A percentile compares a stretch with the other conserved stretches of the same genome.
phyloP scores from a whole-genome alignment of 2,329 filamentous ascomycete genomes.

The Davidsoniella eucalypti region DNA sequence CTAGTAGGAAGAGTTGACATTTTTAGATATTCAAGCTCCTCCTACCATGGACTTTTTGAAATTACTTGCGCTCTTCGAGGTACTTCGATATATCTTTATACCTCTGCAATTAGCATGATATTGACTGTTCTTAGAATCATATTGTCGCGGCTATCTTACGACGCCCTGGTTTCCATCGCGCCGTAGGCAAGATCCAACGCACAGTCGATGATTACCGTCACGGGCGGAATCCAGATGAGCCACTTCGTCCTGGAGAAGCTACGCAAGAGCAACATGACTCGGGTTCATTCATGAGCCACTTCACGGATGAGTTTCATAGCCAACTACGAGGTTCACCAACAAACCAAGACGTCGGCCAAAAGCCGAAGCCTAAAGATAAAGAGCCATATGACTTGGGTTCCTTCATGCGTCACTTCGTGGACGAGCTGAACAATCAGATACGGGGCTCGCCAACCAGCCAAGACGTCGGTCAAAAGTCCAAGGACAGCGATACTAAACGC shows the following conservation, averaged over 20 bases:
- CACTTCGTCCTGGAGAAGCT: conserved; percentile 34
- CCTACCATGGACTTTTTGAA: not conserved
- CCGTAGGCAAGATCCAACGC: conserved; percentile 35
- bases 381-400: not conserved
- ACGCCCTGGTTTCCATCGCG: conserved; percentile 34
- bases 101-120: not conserved
- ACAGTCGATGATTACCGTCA: conserved; percentile 31
- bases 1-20: not conserved
- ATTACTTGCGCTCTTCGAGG: not conserved
- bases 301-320: conserved; percentile 34
- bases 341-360: not conserved
- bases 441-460: not conserved
- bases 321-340: conserved; percentile 20
- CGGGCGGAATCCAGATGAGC: conserved; percentile 34
- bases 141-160: conserved; percentile 24
- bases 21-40: not conserved
- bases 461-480: no score
- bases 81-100: not conserved
- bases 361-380: not conserved
- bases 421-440: not conserved
- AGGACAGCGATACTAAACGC: no score
- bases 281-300: conserved; percentile 28
- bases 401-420: conserved; percentile 1
- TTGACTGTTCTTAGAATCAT: conserved; percentile 17
- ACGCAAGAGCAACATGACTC: conserved; percentile 21